Percentiles rank a stretch among this genome's conserved stretches.
phyloP scores from a whole-genome alignment of 2,329 filamentous ascomycete species.

The Botrytis fragariae region DNA sequence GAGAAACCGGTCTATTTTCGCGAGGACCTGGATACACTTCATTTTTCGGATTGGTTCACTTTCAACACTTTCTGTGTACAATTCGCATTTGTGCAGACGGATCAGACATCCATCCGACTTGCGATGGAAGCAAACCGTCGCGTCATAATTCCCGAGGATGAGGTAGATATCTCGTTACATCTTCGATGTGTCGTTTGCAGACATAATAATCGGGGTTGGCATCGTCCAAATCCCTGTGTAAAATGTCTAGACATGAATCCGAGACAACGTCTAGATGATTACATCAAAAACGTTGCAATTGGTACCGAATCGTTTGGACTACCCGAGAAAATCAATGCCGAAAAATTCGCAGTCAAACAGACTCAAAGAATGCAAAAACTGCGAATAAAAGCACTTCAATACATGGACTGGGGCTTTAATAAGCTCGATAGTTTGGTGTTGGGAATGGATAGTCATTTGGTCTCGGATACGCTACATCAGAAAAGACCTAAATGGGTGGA shows the following conservation, averaged over 20 bases:
- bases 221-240: background rate
- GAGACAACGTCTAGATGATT: background rate
- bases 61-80: constrained; percentile 6
- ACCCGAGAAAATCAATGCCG: background rate
- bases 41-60: constrained; percentile 6
- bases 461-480: background rate
- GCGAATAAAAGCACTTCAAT: background rate
- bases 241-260: background rate
- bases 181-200: background rate
- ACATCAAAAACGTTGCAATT: background rate
- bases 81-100: background rate
- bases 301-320: background rate
- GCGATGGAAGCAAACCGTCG: background rate
- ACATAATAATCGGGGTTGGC: background rate
- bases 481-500: background rate
- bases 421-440: background rate
- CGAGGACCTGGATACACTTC: background rate
- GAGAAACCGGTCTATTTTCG: background rate
- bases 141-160: background rate
- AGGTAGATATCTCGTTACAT: background rate
- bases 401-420: background rate
- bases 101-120: background rate
- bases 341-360: background rate
- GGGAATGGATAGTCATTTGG: background rate
- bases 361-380: background rate